These are phyloP conservation scores for Meredithiella fracta DNA, from an alignment of 2,329 filamentous ascomycete species.

Conservation along the genomic window DNA sequence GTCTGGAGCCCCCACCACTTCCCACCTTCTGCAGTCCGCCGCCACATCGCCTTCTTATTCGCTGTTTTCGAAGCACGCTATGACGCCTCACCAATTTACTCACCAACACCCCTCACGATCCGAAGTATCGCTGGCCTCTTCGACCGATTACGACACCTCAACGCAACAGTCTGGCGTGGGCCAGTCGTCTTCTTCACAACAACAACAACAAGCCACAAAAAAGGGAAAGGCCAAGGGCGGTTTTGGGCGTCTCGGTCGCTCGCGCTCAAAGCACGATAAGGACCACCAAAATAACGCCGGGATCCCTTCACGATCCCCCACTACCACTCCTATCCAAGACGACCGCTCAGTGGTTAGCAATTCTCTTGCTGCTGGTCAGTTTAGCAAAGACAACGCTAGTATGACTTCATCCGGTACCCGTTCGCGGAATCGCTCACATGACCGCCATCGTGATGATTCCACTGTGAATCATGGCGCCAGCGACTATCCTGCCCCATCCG, in stretches of 20 bases:
- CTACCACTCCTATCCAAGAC: conserved; percentile 10
- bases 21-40: not conserved
- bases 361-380: not conserved
- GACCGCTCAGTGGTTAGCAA: conserved; percentile 12
- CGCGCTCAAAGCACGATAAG: conserved; percentile 35
- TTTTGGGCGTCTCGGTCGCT: conserved; percentile 36
- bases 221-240: conserved; percentile 36
- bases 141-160: conserved; percentile 29
- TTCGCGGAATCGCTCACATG: conserved; percentile 54
- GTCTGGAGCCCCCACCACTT: not conserved
- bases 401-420: conserved; percentile 25
- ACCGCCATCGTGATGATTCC: conserved; percentile 36
- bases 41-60: conserved; percentile 6
- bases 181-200: not conserved
- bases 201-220: conserved; percentile 20
- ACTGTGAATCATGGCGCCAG: conserved; percentile 14
- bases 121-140: conserved; percentile 35
- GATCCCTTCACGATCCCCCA: conserved; percentile 9
- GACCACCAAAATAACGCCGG: conserved; percentile 21
- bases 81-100: conserved; percentile 24
- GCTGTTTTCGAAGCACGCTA: conserved; percentile 16
- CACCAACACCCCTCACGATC: conserved; percentile 32
- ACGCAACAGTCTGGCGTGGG: not conserved
- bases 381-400: conserved; percentile 2
- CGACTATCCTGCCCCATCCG: not conserved